Conservation (phyloP, 768 basidiomycete species). For the Russula virescens region DNA sequence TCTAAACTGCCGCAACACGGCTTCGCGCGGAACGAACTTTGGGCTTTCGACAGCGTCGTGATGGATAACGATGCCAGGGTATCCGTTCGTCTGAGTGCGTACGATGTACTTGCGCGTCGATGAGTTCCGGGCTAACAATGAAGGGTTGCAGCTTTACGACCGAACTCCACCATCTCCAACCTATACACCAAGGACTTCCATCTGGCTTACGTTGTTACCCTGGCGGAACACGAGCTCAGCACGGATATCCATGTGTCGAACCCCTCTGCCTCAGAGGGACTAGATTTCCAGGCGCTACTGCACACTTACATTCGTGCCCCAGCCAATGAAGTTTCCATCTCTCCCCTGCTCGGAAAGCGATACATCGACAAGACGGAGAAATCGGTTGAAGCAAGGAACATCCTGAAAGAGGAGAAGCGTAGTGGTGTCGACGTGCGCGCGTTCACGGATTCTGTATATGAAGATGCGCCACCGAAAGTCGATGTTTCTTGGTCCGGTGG, state of each 20-base stretch:
- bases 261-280: slow-evolving; percentile 37
- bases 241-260: slow-evolving; percentile 82
- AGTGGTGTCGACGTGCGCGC: slow-evolving; percentile 57
- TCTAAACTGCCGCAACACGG: slow-evolving; percentile 77
- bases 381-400: slow-evolving; percentile 43
- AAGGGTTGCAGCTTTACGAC: slow-evolving; percentile 51
- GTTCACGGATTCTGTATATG: slow-evolving; percentile 75
- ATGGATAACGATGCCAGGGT: slow-evolving; percentile 67
- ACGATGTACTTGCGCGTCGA: no score
- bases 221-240: slow-evolving; percentile 64
- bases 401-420: slow-evolving; percentile 53
- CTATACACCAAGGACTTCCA: slow-evolving; percentile 62
- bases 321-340: slow-evolving; percentile 50
- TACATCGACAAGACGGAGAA: slow-evolving; percentile 82
- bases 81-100: slow-evolving; percentile 72
- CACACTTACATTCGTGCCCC: slow-evolving; percentile 84
- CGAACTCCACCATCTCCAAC: slow-evolving; percentile 50
- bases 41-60: slow-evolving; percentile 61
- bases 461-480: slow-evolving; percentile 52
- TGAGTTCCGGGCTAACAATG: background rate
- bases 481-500: slow-evolving; percentile 55
- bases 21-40: slow-evolving; percentile 74
- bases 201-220: slow-evolving; percentile 76
- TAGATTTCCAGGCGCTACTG: slow-evolving; percentile 89
- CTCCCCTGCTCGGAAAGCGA: slow-evolving; percentile 53